These are phyloP conservation scores for Corymbia calophylla DNA, from an alignment of 441 rosid species.

Conservation along the genomic window DNA sequence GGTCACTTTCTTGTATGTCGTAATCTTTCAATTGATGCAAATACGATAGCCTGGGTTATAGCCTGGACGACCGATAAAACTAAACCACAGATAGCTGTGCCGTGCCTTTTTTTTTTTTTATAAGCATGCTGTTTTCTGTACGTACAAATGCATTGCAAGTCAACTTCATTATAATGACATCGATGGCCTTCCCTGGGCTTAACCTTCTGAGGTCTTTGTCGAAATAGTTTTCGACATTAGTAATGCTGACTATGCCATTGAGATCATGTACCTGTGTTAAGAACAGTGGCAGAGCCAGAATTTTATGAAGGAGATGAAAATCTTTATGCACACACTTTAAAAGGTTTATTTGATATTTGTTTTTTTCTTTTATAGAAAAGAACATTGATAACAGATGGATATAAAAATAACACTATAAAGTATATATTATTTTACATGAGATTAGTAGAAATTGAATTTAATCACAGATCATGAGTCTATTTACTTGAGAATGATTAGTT, in stretches of 20 bases:
- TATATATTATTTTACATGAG: not conserved
- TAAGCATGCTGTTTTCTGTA: not conserved
- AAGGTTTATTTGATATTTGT: not conserved
- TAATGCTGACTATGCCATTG: not conserved
- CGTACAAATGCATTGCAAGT: not conserved
- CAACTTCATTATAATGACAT: not conserved
- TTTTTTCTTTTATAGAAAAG: not conserved
- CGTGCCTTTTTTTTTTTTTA: not conserved
- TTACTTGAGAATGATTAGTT: not conserved
- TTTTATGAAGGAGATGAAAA: not conserved
- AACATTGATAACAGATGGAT: not conserved
- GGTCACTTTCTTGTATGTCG: not conserved
- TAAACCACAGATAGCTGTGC: not conserved
- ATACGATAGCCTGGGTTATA: not conserved
- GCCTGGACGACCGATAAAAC: not conserved
- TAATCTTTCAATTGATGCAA: not conserved
- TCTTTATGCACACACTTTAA: not conserved
- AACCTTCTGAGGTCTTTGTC: not conserved
- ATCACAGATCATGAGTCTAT: not conserved
- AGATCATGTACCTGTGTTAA: not conserved
- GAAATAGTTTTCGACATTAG: not conserved
- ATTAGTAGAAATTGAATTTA: not conserved
- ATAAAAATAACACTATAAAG: not conserved
- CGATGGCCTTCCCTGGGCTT: not conserved
- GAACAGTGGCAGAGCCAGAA: not conserved